Evolutionary conservation across 2,329 filamentous ascomycete species (phyloP).

Genomic region (Chaetothyriales sp.): DNA sequence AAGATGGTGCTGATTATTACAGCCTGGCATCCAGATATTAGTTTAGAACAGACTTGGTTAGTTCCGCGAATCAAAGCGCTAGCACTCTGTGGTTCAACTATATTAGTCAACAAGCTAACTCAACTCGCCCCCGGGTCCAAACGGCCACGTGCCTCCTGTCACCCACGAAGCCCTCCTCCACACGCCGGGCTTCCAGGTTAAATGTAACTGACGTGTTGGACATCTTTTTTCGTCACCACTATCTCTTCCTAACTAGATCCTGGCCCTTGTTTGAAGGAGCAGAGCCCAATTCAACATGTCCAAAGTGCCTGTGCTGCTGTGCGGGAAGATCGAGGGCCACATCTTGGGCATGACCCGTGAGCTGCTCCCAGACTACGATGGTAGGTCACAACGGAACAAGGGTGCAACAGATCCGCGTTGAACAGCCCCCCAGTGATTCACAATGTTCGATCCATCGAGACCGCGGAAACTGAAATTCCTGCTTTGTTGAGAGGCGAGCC

Average conservation of each 20-base stretch:
- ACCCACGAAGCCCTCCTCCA: too few relatives aligned
- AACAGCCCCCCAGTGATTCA: background rate
- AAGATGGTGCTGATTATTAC: too few relatives aligned
- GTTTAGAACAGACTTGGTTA: too few relatives aligned
- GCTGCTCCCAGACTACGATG: background rate
- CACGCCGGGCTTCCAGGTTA: too few relatives aligned
- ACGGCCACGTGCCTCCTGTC: too few relatives aligned
- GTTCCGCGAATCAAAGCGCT: too few relatives aligned
- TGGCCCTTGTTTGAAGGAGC: background rate
- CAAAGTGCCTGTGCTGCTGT: background rate
- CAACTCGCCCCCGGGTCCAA: too few relatives aligned
- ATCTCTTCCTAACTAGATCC: background rate
- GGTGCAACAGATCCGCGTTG: background rate
- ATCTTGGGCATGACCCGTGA: background rate
- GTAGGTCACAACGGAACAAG: background rate
- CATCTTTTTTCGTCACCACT: background rate
- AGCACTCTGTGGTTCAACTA: too few relatives aligned
- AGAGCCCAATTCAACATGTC: background rate
- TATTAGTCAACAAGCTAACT: too few relatives aligned
- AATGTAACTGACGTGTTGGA: background rate
- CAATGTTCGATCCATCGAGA: background rate
- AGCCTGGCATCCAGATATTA: too few relatives aligned
- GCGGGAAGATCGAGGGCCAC: background rate
- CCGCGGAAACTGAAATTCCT: background rate
- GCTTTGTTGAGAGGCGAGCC: background rate